Evolutionary conservation across 805 yeast genomes (phyloP), one percentile per base, ranked within the genome.

Genomic region (Yarrowia phangngaensis): DNA sequence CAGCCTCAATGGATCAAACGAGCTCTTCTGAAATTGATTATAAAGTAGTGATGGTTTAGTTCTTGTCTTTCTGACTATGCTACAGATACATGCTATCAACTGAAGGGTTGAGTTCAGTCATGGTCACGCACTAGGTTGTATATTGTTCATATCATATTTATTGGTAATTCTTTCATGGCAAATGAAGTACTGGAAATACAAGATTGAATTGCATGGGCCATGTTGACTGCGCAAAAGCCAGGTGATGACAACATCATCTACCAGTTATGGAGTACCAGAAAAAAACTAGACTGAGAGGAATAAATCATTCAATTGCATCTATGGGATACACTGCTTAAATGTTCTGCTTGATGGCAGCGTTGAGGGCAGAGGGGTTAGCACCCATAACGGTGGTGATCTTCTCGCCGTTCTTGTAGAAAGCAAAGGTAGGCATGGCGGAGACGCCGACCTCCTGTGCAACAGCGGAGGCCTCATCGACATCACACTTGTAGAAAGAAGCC

Each of bases 401-500:
- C 70, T 82, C 69, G 62, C 97, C 97, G 56, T 74, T 73, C 76
- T 85, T 89, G 79, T 83, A 80, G 69, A 85, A 78, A 55, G 87
- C 69, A 57, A 79, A 65, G 51, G 84, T 79, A 58, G 84, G 84
- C 78, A 79, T 78, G 57, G 82, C 77, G 49, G 75, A 68, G 55
- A 79, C 80, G 71, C 72, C 76, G 62, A 69, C 70, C 65, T 80
- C 80, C 52, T 95, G 87, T 60, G 89, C 78, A 22, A 77, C 79
- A 32, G 79, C 73, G 31, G 80, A 78, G 57, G 85, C 74, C 66
- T 80, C 80, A 65, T 92, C 97, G 55, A 89, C 95, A 63, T 90
- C 97, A 50, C 92, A 79, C 76, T 90, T 88, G 78, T 76, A 74
- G 76, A 92, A 90, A 59, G 74, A 76, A 59, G 82, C 86, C 49